Base-by-base conservation (phyloP, 2,329 filamentous ascomycete species). In the Arthrobotrys conoides region DNA sequence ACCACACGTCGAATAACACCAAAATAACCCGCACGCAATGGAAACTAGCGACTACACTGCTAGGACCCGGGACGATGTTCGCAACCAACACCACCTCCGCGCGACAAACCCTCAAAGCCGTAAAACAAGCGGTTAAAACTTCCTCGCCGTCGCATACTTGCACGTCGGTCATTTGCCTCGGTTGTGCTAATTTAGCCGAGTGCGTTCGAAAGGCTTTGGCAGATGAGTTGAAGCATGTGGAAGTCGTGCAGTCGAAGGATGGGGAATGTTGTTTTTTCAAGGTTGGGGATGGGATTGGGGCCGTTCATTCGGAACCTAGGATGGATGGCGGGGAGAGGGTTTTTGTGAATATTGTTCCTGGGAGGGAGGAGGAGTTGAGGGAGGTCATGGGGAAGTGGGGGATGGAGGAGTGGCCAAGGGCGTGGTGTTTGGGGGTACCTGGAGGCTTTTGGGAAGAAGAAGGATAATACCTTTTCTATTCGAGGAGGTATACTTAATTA, bases 11-110 rank as follows among this genome's bases (percentile, higher is more conserved):
- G 10, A 51, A 5, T 14, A 27, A 14, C 66, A 67, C 75, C 49
- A 63, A 59, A 2, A n/a, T 18, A 38, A n/a, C 6, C 46, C 82
- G 83, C 53, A 85, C 85, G n/a, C 83, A 86, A 79, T 88, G 86
- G 86, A 88, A 88, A 82, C 83, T 88, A 0, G 86, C 85, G 80
- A 84, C 86, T 1, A 86, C 86, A 0, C 83, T 88, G 9, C 83
- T 87, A 0, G 87, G 87, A 1, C 86, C 87, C 0, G 81, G 84
- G 1, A 88, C 87, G 0, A 82, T 87, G 18, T 88, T 88, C 82
- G 83, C 86, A 0, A 20, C 79, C 0, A 81, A 84, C 44, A 84
- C 85, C 33, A 9, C 76, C 0, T 38, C 71, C 0, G 86, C 86
- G 0, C 83, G 86, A 1, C 9, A 72, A 0, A 81, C 82, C 0